Evolutionary conservation across 2,329 filamentous ascomycete species (phyloP).

Genomic region (Penicillium vulpinum): DNA sequence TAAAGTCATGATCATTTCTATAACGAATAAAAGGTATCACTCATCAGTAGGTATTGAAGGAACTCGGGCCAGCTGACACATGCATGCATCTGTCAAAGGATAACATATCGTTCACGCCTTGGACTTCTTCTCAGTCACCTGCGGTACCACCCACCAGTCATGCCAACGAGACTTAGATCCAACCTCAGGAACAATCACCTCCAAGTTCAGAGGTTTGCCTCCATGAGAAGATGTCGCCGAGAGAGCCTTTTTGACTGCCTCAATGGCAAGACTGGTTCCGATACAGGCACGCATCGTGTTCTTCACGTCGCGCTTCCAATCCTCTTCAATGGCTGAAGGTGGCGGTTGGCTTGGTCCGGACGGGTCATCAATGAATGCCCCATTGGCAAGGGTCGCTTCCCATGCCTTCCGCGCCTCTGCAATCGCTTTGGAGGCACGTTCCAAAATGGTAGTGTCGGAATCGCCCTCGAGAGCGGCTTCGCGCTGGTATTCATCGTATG

Average conservation of each 20-base stretch:
- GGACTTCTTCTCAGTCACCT: slow-evolving; percentile 30
- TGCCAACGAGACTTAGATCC: slow-evolving; percentile 46
- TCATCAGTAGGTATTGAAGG: not conserved
- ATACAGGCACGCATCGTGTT: slow-evolving; percentile 69
- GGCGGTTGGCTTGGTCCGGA: slow-evolving; percentile 3
- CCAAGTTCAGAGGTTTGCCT: slow-evolving; percentile 26
- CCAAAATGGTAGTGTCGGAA: slow-evolving; percentile 41
- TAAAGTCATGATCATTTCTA: slow-evolving; percentile 9
- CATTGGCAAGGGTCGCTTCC: slow-evolving; percentile 44
- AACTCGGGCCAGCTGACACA: not conserved
- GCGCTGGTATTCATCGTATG: slow-evolving; percentile 61
- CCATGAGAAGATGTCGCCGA: slow-evolving; percentile 20
- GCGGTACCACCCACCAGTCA: slow-evolving; percentile 48
- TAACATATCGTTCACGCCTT: not conserved
- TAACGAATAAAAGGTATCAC: not conserved
- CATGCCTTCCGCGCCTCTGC: slow-evolving; percentile 45
- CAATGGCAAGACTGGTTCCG: slow-evolving; percentile 65
- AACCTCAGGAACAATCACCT: slow-evolving; percentile 39
- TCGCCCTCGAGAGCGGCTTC: slow-evolving; percentile 47
- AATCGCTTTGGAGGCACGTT: slow-evolving; percentile 42
- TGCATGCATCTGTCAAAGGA: not conserved
- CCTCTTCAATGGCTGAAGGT: slow-evolving; percentile 55
- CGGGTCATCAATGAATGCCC: slow-evolving; percentile 33
- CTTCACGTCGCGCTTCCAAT: slow-evolving; percentile 63
- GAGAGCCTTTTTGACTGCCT: slow-evolving; percentile 59